Base-by-base conservation (phyloP, 176 grass and related monocot species). In the Phragmites australis region DNA sequence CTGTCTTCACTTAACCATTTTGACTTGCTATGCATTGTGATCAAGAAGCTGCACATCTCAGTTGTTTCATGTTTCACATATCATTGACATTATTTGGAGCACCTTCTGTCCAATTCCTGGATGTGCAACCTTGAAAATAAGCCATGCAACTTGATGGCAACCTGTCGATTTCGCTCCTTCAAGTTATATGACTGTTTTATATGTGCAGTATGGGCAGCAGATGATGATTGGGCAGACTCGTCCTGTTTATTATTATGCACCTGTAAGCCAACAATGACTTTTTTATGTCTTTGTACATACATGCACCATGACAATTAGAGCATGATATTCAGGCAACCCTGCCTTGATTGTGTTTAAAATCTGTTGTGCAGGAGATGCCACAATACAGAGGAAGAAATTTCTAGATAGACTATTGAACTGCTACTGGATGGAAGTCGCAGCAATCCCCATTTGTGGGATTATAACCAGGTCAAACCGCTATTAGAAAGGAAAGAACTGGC, bases 191-290 rank as follows among this genome's bases (percentile, higher is more conserved):
- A 45, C 10, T 50, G 7, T 44, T 76, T 75, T 41, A 2, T 22
- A 19, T 82, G 50, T 77, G 60, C 91, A 93, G 91, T 90, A 88
- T 75, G 91, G 91, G 75, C 91, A 93, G 43, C 91, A 93, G 74
- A 88, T 93, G 85, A 85, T 88, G 82, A 77, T 92, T 30, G 86
- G 86, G 6, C 90, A 89, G 79, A 68, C 69, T 50, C 86, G 79
- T 25, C 90, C 87, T 30, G 79, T 92, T 80, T 92, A 92, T 81
- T 92, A 92, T 80, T 92, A 83, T 81, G 32, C 83, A 23, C 83
- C 86, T 46, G 90, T 92, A 80, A 92, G 90, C 45, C 10, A 71
- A 83, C 9, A n/a, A 66, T 27, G 16, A 19, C 9, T 25, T 0
- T 82, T 76, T 13, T 77, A 39, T 8, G 17, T 6, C 6, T 63